These are phyloP conservation scores for Neurospora tetraspora DNA, from an alignment of 495 filamentous ascomycete genomes.

Conservation along the genomic window DNA sequence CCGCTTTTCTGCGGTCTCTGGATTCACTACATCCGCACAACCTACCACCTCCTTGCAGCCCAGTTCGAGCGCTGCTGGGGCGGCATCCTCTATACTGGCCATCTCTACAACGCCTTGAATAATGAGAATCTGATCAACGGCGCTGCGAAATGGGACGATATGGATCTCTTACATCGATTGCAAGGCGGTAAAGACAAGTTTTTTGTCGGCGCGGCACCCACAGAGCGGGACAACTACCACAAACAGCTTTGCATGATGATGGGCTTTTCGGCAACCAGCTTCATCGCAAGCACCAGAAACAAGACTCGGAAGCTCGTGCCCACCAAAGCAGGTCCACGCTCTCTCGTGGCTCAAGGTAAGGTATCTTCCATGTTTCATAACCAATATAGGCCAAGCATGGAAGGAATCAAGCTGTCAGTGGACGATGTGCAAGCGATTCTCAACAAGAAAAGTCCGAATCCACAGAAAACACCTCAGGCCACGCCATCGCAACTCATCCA, in stretches of 20 bases:
- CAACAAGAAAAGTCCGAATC: neutral
- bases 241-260: slow-evolving; percentile 3
- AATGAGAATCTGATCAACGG: neutral
- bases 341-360: neutral
- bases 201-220: slow-evolving; percentile 1
- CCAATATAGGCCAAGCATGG: neutral
- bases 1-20: slow-evolving; percentile 1
- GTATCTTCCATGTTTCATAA: neutral
- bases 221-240: neutral
- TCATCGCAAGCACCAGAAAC: slow-evolving; percentile 1
- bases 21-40: neutral
- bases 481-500: neutral
- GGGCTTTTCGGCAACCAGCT: slow-evolving; percentile 2
- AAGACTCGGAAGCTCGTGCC: neutral
- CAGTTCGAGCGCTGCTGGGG: neutral
- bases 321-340: neutral
- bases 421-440: neutral
- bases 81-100: slow-evolving; percentile 2
- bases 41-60: neutral
- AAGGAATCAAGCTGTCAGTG: neutral
- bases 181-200: slow-evolving; percentile 2
- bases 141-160: slow-evolving; percentile 2
- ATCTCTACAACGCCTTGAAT: slow-evolving; percentile 2
- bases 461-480: neutral
- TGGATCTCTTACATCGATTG: neutral